Evolutionary conservation across 768 basidiomycete species (phyloP).

Genomic region (Pulveroboletus sp.): DNA sequence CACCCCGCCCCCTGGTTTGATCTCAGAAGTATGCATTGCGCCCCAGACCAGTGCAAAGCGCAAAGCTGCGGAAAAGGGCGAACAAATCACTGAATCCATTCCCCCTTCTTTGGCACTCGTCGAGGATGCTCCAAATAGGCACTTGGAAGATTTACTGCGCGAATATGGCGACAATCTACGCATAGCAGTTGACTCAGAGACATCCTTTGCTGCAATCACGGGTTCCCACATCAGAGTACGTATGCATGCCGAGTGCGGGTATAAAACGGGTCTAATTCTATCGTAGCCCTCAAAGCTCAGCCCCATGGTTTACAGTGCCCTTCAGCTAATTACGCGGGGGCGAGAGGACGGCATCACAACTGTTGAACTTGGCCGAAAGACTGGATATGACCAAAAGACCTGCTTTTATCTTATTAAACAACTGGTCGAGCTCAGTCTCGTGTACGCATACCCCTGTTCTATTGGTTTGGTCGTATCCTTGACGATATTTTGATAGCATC

Average conservation of each 20-base stretch:
- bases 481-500: slow-evolving; percentile 40
- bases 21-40: slow-evolving; percentile 74
- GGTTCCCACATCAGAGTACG: slow-evolving; percentile 82
- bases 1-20: slow-evolving; percentile 53
- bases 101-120: slow-evolving; percentile 51
- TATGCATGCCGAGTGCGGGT: slow-evolving; percentile 4
- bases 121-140: slow-evolving; percentile 49
- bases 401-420: slow-evolving; percentile 85
- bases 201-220: slow-evolving; percentile 75
- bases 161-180: slow-evolving; percentile 64
- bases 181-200: slow-evolving; percentile 72
- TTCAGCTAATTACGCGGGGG: slow-evolving; percentile 83
- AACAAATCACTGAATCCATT: slow-evolving; percentile 41
- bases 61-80: slow-evolving; percentile 59
- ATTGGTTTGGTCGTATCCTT: slow-evolving; percentile 1
- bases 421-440: slow-evolving; percentile 66
- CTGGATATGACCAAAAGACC: slow-evolving; percentile 86
- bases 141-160: slow-evolving; percentile 54
- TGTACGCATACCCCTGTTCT: slow-evolving; percentile 45
- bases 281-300: slow-evolving; percentile 73
- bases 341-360: slow-evolving; percentile 76
- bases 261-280: slow-evolving; percentile 8
- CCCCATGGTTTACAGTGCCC: slow-evolving; percentile 79
- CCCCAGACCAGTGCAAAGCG: slow-evolving; percentile 67
- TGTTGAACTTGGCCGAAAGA: slow-evolving; percentile 71